Evolutionary conservation across 129 eudicot genomes (phyloP), one percentile per base, ranked within the genome.

Genomic region (Lactuca saligna): DNA sequence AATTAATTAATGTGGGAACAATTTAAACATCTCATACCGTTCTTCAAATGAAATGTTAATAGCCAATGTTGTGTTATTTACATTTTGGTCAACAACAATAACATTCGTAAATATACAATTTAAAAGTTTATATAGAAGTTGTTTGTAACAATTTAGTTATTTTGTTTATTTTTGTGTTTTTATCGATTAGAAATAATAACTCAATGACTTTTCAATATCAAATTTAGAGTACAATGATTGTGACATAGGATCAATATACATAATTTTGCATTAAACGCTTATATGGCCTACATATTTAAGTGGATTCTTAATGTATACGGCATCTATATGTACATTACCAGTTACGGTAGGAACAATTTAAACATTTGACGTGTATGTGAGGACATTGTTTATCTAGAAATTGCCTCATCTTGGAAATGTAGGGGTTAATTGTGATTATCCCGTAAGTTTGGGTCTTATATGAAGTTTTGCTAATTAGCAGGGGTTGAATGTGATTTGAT

Each of bases 401-500:
- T 65, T 66, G 60, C 15, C 50, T 31, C 34, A 42, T 55, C 11
- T 56, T 64, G 50, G 13, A 56, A 65, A 7, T 74, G 12, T 48
- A 17, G 67, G 54, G 42, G 53, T 1, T 44, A 8, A 4, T 31
- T 64, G 16, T 74, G 50, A 33, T 17, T 16, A 64, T 32, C 2
- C 16, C 7, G 42, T 54, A 32, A 10, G 6, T 55, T 5, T 9
- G 7, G 59, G 41, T 46, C 46, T 0, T 7, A n/a, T 48, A 14
- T 34, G 49, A 42, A 44, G 8, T 1, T 33, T 31, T 58, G 13
- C 14, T 4, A 17, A 34, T 32, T 13, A 57, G 8, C 11, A 66
- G 66, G 73, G 73, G 72, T 13, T 65, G 66, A 65, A 33, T 44
- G 57, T 66, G 66, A 41, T 35, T 17, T 65, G 16, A 29, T 29